Conservation (phyloP, 2,329 filamentous ascomycete species). For the Cordyceps fumosorosea region DNA sequence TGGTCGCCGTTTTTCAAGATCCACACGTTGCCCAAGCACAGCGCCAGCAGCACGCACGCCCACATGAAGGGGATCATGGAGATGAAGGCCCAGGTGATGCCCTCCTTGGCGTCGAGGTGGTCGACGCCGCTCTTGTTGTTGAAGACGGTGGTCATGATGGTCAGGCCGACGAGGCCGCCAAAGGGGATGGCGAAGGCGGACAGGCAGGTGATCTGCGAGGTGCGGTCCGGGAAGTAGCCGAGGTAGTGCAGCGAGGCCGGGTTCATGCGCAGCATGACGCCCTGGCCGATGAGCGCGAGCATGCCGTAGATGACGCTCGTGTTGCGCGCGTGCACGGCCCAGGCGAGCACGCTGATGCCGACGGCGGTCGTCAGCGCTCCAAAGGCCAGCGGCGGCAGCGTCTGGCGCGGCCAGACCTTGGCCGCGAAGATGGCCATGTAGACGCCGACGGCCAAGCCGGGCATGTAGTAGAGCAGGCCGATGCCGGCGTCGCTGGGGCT, state of each 20-base stretch:
- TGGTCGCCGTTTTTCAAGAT: slow-evolving; percentile 8
- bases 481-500: slow-evolving; percentile 35
- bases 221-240: slow-evolving; percentile 51
- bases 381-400: slow-evolving; percentile 50
- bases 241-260: slow-evolving; percentile 56
- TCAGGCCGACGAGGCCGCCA: slow-evolving; percentile 58
- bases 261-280: slow-evolving; percentile 59
- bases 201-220: slow-evolving; percentile 53
- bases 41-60: slow-evolving; percentile 8
- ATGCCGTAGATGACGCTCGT: slow-evolving; percentile 53
- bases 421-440: slow-evolving; percentile 52
- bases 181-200: slow-evolving; percentile 54
- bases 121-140: slow-evolving; percentile 42
- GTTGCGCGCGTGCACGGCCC: slow-evolving; percentile 45
- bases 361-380: slow-evolving; percentile 50
- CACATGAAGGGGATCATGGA: slow-evolving; percentile 13
- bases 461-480: slow-evolving; percentile 55
- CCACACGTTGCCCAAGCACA: slow-evolving; percentile 11
- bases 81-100: slow-evolving; percentile 9
- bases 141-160: slow-evolving; percentile 63
- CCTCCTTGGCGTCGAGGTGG: slow-evolving; percentile 8
- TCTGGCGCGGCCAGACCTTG: slow-evolving; percentile 56
- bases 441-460: slow-evolving; percentile 37
- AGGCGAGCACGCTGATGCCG: slow-evolving; percentile 52
- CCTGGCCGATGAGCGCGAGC: slow-evolving; percentile 57